Evolutionary conservation across 176 grass and related monocot species (phyloP).

Genomic region (Aechmea fasciata): DNA sequence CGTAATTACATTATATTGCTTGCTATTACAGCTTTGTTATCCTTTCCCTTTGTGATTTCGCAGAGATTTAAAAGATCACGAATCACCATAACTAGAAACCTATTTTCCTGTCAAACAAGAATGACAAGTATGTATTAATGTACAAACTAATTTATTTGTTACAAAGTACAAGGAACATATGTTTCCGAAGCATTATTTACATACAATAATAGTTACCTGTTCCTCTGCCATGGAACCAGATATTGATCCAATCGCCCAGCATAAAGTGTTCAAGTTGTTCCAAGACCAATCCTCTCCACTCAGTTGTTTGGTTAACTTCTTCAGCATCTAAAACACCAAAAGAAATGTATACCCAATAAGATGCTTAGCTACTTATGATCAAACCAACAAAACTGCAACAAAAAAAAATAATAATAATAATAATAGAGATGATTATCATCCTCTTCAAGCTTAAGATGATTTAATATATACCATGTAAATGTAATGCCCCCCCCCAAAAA

Average conservation of each 20-base stretch:
- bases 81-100: slow-evolving; percentile 98
- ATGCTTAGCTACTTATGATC: slow-evolving; percentile 1
- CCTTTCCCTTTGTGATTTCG: slow-evolving; percentile 98
- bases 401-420: not conserved
- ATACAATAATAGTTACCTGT: slow-evolving; percentile 37
- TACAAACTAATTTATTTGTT: not conserved
- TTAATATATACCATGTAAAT: no score
- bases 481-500: no score
- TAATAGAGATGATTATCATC: slow-evolving; percentile 2
- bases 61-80: slow-evolving; percentile 96
- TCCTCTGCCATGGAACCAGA: slow-evolving; percentile 99
- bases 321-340: slow-evolving; percentile 73
- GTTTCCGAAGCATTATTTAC: not conserved
- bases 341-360: slow-evolving; percentile 3
- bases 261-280: slow-evolving; percentile 98
- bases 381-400: not conserved
- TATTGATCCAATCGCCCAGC: slow-evolving; percentile 99
- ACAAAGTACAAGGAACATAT: not conserved
- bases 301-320: slow-evolving; percentile 86
- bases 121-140: not conserved
- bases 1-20: slow-evolving; percentile 92
- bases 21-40: slow-evolving; percentile 99
- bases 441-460: no score
- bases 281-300: slow-evolving; percentile 99
- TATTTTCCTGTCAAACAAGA: slow-evolving; percentile 62